phyloP scores from a whole-genome alignment of 2,329 filamentous ascomycete species.

The Monosporascus sp. region DNA sequence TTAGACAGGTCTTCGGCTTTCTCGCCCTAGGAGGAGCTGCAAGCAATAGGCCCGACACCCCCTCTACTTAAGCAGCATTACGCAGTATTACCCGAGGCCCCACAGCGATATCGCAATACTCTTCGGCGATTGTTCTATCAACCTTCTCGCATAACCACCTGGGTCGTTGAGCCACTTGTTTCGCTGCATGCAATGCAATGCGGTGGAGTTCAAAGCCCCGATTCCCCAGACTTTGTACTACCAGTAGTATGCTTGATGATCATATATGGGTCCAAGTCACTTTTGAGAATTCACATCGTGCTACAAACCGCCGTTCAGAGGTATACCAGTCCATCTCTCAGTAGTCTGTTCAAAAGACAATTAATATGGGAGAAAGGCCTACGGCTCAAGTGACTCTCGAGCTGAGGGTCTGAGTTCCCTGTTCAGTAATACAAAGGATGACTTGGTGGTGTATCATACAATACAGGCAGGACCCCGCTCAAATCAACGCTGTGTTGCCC shows the following conservation, averaged over 20 bases:
- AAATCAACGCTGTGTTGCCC: not conserved
- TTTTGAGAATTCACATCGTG: too few species aligned
- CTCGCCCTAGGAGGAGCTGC: not conserved
- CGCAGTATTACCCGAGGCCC: constrained; percentile 10
- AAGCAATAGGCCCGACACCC: not conserved
- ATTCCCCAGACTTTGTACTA: not conserved
- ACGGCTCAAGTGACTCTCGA: too few species aligned
- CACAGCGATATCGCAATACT: constrained; percentile 17
- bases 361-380: too few species aligned
- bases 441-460: too few species aligned
- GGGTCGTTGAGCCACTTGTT: not conserved
- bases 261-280: too few species aligned
- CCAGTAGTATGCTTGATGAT: not conserved
- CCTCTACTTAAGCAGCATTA: constrained; percentile 2
- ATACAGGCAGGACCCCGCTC: not conserved
- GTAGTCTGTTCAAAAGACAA: too few species aligned
- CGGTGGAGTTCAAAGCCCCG: not conserved
- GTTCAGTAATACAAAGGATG: too few species aligned
- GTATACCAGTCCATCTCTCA: too few species aligned
- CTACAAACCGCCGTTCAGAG: too few species aligned
- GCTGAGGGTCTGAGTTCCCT: too few species aligned
- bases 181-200: not conserved
- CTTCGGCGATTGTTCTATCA: not conserved
- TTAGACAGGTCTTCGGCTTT: not conserved
- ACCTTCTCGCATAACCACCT: not conserved